Evolutionary conservation across 345 rosid species (phyloP).

Genomic region (Pseudoturritis turrita): DNA sequence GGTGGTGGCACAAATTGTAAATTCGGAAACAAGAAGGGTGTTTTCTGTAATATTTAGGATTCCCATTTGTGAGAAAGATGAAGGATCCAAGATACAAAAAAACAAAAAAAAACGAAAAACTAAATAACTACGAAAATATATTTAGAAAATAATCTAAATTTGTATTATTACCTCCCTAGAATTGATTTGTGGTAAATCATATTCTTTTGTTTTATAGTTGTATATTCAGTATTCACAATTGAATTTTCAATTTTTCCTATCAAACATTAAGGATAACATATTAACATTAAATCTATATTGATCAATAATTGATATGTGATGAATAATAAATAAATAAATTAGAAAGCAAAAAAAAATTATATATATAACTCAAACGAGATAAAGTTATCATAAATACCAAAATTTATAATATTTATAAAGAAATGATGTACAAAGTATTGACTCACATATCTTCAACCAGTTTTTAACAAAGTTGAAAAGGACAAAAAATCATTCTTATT

Average conservation of each 20-base stretch:
- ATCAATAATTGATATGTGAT: no score
- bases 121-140: not conserved
- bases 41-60: not conserved
- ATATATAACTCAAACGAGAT: not conserved
- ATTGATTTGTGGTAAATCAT: no score
- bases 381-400: no score
- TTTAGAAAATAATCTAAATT: not conserved
- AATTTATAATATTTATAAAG: not conserved
- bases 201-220: no score
- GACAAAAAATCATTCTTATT: not conserved
- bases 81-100: constrained; percentile 17
- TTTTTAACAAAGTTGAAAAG: constrained; percentile 3
- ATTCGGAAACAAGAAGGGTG: constrained; percentile 10
- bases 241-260: not conserved
- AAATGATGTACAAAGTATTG: not conserved
- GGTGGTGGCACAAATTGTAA: constrained; percentile 53
- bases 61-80: not conserved
- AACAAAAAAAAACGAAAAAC: no score
- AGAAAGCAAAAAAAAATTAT: no score
- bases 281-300: not conserved
- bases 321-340: no score
- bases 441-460: not conserved
- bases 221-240: no score
- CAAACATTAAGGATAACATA: not conserved
- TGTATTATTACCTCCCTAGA: no score